These are phyloP conservation scores for Phylloporus rhodoxanthus DNA, from an alignment of 768 basidiomycete genomes.

Conservation along the genomic window DNA sequence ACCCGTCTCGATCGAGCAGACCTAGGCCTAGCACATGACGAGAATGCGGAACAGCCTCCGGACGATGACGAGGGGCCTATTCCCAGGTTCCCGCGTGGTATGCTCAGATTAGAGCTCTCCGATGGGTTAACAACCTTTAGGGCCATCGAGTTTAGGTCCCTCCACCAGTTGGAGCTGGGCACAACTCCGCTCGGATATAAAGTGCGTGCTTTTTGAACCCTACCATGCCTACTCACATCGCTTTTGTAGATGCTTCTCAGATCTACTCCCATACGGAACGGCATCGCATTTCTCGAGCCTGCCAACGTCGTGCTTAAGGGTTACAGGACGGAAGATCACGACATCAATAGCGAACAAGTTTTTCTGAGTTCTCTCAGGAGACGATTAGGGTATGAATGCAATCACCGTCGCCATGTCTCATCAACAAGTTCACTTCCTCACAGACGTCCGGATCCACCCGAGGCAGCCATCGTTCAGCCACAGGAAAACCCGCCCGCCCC, in stretches of 20 bases:
- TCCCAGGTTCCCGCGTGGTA: slow-evolving; percentile 76
- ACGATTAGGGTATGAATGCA: slow-evolving; percentile 58
- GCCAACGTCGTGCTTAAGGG: slow-evolving; percentile 55
- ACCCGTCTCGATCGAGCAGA: slow-evolving; percentile 57
- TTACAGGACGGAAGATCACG: slow-evolving; percentile 58
- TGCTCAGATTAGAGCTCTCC: slow-evolving; percentile 68
- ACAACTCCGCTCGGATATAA: slow-evolving; percentile 80
- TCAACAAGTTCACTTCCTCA: neutral
- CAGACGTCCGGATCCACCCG: slow-evolving; percentile 25
- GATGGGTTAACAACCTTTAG: slow-evolving; percentile 68
- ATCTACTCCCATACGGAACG: slow-evolving; percentile 60
- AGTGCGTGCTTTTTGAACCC: slow-evolving; percentile 34
- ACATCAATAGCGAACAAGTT: slow-evolving; percentile 47
- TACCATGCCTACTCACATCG: neutral
- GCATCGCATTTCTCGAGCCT: slow-evolving; percentile 76
- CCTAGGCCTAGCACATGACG: slow-evolving; percentile 34
- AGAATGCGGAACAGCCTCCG: slow-evolving; percentile 30
- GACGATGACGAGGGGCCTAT: slow-evolving; percentile 65
- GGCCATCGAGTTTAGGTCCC: slow-evolving; percentile 68
- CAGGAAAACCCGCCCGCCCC: slow-evolving; percentile 7
- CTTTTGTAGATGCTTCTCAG: slow-evolving; percentile 57
- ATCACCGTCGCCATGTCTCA: neutral
- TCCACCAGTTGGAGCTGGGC: slow-evolving; percentile 65
- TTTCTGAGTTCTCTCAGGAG: slow-evolving; percentile 57
- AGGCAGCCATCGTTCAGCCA: slow-evolving; percentile 9